Evolutionary conservation across 768 basidiomycete species (phyloP).

Genomic region (Auricularia sp.): DNA sequence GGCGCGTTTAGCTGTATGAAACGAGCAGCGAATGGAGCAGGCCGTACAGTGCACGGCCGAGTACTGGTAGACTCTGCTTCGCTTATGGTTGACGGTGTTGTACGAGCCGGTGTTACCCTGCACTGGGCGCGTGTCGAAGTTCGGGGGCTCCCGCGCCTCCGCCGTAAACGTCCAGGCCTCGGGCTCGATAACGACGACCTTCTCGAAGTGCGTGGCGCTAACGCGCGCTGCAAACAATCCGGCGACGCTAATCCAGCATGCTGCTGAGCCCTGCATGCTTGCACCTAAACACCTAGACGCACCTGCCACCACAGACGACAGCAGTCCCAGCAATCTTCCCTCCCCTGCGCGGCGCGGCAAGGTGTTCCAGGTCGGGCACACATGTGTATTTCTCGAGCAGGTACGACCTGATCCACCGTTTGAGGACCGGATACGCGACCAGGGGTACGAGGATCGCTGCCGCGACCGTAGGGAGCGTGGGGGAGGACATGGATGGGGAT

Average conservation of each 20-base stretch:
- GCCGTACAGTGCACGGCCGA: constrained; percentile 14
- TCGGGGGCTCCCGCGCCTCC: constrained; percentile 8
- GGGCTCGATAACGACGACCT: constrained; percentile 23
- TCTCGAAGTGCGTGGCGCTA: constrained; percentile 24
- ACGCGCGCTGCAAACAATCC: constrained; percentile 23
- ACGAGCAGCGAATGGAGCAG: constrained; percentile 4
- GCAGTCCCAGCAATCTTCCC: background rate
- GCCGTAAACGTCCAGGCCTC: constrained; percentile 18
- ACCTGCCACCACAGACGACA: background rate
- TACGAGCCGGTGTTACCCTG: constrained; percentile 10
- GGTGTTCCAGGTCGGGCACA: background rate
- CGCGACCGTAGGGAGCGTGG: no score
- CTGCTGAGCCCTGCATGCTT: background rate
- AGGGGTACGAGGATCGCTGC: no score
- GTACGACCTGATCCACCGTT: background rate
- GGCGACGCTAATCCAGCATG: constrained; percentile 15
- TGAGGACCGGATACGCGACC: background rate
- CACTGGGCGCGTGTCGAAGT: constrained; percentile 5
- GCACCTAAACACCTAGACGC: background rate
- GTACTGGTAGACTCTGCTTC: constrained; percentile 20
- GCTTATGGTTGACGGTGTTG: constrained; percentile 4
- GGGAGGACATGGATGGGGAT: no score
- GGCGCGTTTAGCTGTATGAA: background rate
- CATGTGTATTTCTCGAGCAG: background rate
- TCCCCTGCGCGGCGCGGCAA: background rate